These are phyloP conservation scores for Mangifera indica DNA, from an alignment of 345 rosid genomes.

Conservation along the genomic window DNA sequence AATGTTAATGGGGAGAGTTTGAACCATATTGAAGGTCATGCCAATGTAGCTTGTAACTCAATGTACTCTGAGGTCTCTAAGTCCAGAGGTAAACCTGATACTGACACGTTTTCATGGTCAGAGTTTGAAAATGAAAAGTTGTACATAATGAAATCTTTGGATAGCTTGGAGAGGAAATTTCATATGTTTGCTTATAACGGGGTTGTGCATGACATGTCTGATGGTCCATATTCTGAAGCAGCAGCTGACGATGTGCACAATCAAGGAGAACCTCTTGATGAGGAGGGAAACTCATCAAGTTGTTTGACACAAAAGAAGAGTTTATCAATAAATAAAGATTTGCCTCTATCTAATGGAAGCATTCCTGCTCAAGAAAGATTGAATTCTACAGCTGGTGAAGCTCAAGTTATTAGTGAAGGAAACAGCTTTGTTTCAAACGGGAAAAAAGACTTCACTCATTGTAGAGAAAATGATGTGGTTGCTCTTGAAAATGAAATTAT, in stretches of 20 bases:
- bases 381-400: slow-evolving; percentile 8
- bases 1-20: slow-evolving; percentile 15
- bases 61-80: slow-evolving; percentile 15
- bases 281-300: slow-evolving; percentile 15
- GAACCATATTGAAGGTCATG: slow-evolving; percentile 16
- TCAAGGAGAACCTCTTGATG: slow-evolving; percentile 18
- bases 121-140: slow-evolving; percentile 40
- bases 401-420: slow-evolving; percentile 11
- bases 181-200: slow-evolving; percentile 24
- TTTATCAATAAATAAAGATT: slow-evolving; percentile 1
- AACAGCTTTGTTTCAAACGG: slow-evolving; percentile 10
- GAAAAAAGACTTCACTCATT: neutral
- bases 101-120: slow-evolving; percentile 21
- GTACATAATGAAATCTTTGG: slow-evolving; percentile 31
- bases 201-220: slow-evolving; percentile 23
- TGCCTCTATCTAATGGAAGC: slow-evolving; percentile 17
- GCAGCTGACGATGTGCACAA: slow-evolving; percentile 20
- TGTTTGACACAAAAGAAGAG: slow-evolving; percentile 14
- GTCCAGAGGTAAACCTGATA: slow-evolving; percentile 25
- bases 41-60: slow-evolving; percentile 11
- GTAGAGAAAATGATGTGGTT: slow-evolving; percentile 25
- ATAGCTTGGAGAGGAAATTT: slow-evolving; percentile 44
- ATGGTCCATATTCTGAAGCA: slow-evolving; percentile 22
- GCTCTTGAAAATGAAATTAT: slow-evolving; percentile 43
- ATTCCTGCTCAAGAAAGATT: slow-evolving; percentile 18